phyloP scores from a whole-genome alignment of 139 green algal species.

The Micromonas pusilla region DNA sequence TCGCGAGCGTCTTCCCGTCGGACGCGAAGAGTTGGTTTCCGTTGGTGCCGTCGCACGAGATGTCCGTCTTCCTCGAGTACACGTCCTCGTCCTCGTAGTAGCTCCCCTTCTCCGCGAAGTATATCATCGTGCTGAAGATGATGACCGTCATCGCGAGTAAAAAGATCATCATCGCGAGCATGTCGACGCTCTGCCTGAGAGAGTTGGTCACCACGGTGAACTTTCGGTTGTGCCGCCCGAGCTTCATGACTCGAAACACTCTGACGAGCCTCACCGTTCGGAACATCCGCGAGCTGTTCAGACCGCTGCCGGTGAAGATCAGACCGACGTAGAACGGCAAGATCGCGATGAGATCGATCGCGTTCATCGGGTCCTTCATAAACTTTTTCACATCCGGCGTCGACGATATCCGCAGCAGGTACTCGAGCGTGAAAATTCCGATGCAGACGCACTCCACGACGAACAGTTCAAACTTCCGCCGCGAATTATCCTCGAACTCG shows the following conservation, averaged over 20 bases:
- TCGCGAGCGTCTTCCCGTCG: no score
- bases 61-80: no score
- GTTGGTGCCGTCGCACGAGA: neutral
- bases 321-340: conserved; percentile 31
- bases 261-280: conserved; percentile 22
- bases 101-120: neutral
- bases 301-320: neutral
- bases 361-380: conserved; percentile 23
- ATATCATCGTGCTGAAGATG: neutral
- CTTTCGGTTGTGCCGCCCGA: conserved; percentile 15
- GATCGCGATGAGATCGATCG: conserved; percentile 27
- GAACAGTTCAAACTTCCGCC: no score
- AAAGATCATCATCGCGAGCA: no score
- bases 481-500: no score
- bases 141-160: neutral
- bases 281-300: neutral
- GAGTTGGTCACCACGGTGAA: no score
- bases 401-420: conserved; percentile 6
- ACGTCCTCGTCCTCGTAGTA: no score
- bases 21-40: neutral
- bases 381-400: neutral
- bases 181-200: no score
- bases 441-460: conserved; percentile 25
- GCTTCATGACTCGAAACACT: conserved; percentile 9
- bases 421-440: conserved; percentile 28